Base-by-base conservation (phyloP, 371 early-diverging fungal species). In the Mortierella sp. region DNA sequence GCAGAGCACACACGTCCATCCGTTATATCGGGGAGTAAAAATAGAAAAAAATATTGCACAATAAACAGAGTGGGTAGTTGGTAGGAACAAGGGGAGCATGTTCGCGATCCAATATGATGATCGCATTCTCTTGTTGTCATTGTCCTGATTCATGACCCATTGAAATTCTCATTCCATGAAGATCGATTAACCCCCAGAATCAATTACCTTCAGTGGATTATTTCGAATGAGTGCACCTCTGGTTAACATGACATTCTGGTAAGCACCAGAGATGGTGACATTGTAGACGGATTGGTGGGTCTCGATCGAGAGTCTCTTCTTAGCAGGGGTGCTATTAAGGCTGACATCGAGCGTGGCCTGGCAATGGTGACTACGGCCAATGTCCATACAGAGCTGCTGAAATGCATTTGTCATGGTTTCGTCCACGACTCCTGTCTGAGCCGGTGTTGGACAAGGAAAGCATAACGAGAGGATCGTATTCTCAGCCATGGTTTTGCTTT, bases 221-320 rank as follows among this genome's bases (percentile, higher is more conserved):
- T 57, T 75, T 44, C 76, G 76, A 60, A 75, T 64, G 39, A 75
- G 55, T 17, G 70, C 56, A 24, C 76, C 76, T 64, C 76, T 64
- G 19, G 76, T 69, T 15, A 55, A 47, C 60, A 69, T 64, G 34
- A 75, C 76, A 60, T 75, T 75, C 65, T 75, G 76, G 53, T 75
- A 75, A 69, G 64, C 65, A 64, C 76, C 76, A 53, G 76, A 56
- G 37, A 75, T 64, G 57, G 76, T 69, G 57, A 75, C 70, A 52
- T 75, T 75, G 65, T 75, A 75, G 28, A 64, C 70, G 8, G 76
- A 75, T 61, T 68, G 70, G 48, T 75, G 76, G 26, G 69, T 75
- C 51, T 68, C 76, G 70, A 69, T 68, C 58, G 76, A 75, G 31
- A 75, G 65, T 42, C 76, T 37, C 31, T 69, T 75, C 58, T 75